Conservation (phyloP, 169 alveolate genomes). For the Plasmodium falciparum region DNA sequence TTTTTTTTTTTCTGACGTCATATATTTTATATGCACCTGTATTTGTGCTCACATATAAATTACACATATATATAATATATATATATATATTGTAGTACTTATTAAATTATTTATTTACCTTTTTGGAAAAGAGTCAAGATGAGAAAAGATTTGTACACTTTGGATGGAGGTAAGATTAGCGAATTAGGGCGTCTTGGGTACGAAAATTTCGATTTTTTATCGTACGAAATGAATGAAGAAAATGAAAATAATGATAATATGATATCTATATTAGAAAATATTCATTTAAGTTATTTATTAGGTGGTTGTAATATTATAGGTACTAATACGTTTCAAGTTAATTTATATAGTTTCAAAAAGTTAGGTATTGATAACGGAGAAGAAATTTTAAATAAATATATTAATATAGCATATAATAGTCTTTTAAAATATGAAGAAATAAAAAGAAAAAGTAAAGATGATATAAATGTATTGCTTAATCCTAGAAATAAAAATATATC, state of each 20-base stretch:
- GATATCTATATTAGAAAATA: slow-evolving; percentile 14
- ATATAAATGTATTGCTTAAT: neutral
- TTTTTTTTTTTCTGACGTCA: no score
- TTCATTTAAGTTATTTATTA: slow-evolving; percentile 53
- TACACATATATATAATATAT: neutral
- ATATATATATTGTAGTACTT: neutral
- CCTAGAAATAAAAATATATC: neutral
- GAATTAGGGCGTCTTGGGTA: slow-evolving; percentile 38
- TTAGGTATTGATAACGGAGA: slow-evolving; percentile 36
- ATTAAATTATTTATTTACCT: neutral
- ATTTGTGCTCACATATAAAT: no score
- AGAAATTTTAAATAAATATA: slow-evolving; percentile 34
- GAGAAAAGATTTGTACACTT: slow-evolving; percentile 27
- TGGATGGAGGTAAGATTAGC: slow-evolving; percentile 60
- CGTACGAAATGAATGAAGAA: slow-evolving; percentile 6
- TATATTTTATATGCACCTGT: no score
- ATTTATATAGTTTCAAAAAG: slow-evolving; percentile 43
- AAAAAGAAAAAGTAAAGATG: slow-evolving; percentile 6
- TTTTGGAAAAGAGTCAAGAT: neutral
- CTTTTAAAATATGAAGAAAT: slow-evolving; percentile 22
- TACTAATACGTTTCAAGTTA: slow-evolving; percentile 64
- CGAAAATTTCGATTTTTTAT: slow-evolving; percentile 38
- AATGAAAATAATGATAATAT: slow-evolving; percentile 8
- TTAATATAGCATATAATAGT: slow-evolving; percentile 54
- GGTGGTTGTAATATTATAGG: slow-evolving; percentile 34